A percentile compares a stretch with the other conserved stretches of the same genome.
phyloP scores from a whole-genome alignment of 176 grass and related monocot genomes.

The Eremochloa ophiuroides region DNA sequence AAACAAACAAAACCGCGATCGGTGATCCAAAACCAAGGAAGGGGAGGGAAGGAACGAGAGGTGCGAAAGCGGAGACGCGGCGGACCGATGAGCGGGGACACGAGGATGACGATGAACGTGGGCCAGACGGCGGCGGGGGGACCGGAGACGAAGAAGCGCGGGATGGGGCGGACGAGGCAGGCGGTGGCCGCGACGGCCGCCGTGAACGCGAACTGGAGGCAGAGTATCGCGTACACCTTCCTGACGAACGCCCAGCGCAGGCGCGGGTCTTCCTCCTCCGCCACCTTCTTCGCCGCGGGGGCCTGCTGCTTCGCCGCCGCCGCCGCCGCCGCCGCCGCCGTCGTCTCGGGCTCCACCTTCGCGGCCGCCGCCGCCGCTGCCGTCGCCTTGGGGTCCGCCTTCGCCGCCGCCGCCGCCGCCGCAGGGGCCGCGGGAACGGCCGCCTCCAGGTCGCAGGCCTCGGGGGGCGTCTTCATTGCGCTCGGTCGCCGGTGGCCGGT shows the following conservation, averaged over 20 bases:
- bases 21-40: no score
- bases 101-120: slow-evolving; percentile 29
- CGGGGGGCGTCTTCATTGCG: slow-evolving; percentile 11
- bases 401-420: not conserved
- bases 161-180: slow-evolving; percentile 29
- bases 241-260: slow-evolving; percentile 63
- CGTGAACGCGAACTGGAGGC: slow-evolving; percentile 45
- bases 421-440: not conserved
- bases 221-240: slow-evolving; percentile 60
- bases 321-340: not conserved
- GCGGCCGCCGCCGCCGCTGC: not conserved
- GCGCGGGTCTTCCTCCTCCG: slow-evolving; percentile 51
- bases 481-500: not conserved
- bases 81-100: slow-evolving; percentile 46
- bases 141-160: slow-evolving; percentile 23
- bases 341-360: not conserved
- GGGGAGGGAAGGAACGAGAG: no score
- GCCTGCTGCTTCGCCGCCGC: not conserved
- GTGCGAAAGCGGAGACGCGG: no score
- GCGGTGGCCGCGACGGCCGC: slow-evolving; percentile 23
- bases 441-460: slow-evolving; percentile 1
- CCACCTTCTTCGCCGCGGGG: slow-evolving; percentile 1
- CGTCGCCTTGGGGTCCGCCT: not conserved
- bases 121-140: slow-evolving; percentile 20
- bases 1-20: not conserved